A percentile compares a stretch with the other conserved stretches of the same genome.
These are phyloP conservation scores for Serendipita sp. DNA, from an alignment of 768 basidiomycete genomes.

Conservation along the genomic window DNA sequence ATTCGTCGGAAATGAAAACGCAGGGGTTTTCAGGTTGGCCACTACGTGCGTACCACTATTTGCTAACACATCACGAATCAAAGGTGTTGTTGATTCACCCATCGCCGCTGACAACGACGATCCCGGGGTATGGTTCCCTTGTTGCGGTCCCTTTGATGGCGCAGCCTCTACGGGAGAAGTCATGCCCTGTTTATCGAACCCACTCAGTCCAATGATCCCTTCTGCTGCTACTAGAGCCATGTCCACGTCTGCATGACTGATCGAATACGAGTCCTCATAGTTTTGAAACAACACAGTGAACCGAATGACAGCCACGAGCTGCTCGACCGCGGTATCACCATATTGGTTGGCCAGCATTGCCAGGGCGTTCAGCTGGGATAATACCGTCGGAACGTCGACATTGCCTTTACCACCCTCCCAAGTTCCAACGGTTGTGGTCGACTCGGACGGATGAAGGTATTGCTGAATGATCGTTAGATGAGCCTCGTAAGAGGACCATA, in stretches of 20 bases:
- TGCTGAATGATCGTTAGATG: conserved; percentile 40
- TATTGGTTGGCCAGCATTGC: conserved; percentile 7
- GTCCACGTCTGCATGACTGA: conserved; percentile 35
- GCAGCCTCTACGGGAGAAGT: neutral
- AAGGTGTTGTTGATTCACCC: neutral
- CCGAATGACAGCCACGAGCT: conserved; percentile 3
- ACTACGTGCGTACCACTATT: neutral
- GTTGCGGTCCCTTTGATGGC: neutral
- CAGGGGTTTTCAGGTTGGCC: neutral
- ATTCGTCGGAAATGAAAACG: conserved; percentile 1
- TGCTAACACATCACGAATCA: neutral
- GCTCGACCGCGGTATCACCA: conserved; percentile 9
- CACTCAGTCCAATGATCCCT: conserved; percentile 26
- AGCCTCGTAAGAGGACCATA: conserved; percentile 24
- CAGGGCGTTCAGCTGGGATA: conserved; percentile 8
- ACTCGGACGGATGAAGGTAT: conserved; percentile 20
- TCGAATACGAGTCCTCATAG: conserved; percentile 37
- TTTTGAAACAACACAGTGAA: conserved; percentile 20
- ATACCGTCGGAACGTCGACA: conserved; percentile 9
- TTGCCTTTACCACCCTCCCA: conserved; percentile 1
- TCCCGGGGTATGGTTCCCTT: neutral
- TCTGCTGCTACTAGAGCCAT: conserved; percentile 36
- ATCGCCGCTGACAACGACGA: no score
- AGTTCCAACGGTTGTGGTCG: conserved; percentile 7
- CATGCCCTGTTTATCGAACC: conserved; percentile 14